Evolutionary conservation across 2,329 filamentous ascomycete genomes (phyloP), one percentile per base, ranked within the genome.

Genomic region (Stemphylium vesicarium): DNA sequence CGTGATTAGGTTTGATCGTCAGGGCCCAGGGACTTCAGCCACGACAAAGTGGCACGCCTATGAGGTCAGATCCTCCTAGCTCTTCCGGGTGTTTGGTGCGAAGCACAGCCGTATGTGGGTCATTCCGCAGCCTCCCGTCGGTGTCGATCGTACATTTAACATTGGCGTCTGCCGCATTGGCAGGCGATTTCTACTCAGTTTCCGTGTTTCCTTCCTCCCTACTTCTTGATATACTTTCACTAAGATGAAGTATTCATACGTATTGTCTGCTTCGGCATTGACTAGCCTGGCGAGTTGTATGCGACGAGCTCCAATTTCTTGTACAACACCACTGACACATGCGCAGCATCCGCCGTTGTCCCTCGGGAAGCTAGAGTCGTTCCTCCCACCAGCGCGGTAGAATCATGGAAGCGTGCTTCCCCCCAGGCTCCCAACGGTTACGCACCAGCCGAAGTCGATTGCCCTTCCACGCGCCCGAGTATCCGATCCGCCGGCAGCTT

Each of bases 341-440:
- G 44, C 13, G 42, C 61, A 75, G 72, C 71, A 56, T 69, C 70
- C 37, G 64, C 67, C 20, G 37, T 72, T 46, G 51, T 59, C 33
- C 56, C 56, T 43, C 56, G 62, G 37, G 64, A 71, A 29, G 54
- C 62, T 12, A 59, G 62, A 56, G 57, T 62, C 40, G 64, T 55
- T 24, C 56, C 57, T 35, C 56, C 62, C 37, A 46, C 57, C 22
- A 48, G 59, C 51, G 60, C 44, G 4, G 18, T 67, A 33, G 65
- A 63, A 11, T 18, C 59, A 26, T 70, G 63, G 57, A 74, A 68
- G 55, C 77, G 82, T 46, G 80, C 81, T 3, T 65, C 82, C 1
- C 81, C 84, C 1, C 81, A 85, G 66, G 81, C 84, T 35, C 81
- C 87, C 4, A 80, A 90, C 67, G 85, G 86, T 57, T 97, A 97